Evolutionary conservation across 257 asterid genomes (phyloP), one percentile per base, ranked within the genome.

Genomic region (Schizonepeta tenuifolia): DNA sequence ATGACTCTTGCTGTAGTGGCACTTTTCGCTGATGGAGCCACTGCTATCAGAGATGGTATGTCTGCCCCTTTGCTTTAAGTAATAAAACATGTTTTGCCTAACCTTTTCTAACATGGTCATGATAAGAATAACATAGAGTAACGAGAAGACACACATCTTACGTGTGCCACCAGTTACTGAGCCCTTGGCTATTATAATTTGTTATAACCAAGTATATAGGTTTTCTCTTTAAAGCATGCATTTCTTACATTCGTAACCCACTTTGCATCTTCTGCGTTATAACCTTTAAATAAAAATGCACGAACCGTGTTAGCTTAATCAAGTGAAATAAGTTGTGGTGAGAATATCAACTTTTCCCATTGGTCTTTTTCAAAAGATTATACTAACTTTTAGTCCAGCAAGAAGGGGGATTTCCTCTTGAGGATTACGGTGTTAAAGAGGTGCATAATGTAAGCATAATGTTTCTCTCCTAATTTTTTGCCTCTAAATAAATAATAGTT

Each of bases 1-100:
- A 91, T 94, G 99, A 94, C 99, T 69, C 97, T 94, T 74, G 97
- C 97, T 67, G 98, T 94, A 0, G 97, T 91, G 43, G 99, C 99
- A 44, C 97, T 94, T 70, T 91, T 78, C 50, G 99, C 99, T 62
- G 96, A 94, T 70, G 99, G 98, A 5, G 90, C 99, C 72, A 89
- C 99, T 51, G 82, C 97, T 65, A 89, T 93, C 41, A 86, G 98
- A 91, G 98, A 93, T 40, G 98, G 97, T 93, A 87, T 63, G 80
- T 2, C 20, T 20, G 51, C 66, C 61, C 66, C 61, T 40, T 14
- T 20, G 51, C 66, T 55, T 40, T 14, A 49, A 10, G 11, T 2
- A n/a, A 13, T 4, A n/a, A 17, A 18, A 35, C 26, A 22, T 11
- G 2, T 61, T 31, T 61, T 20, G 3, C 36, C 43, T 15, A 1